Base-by-base conservation (phyloP, 163 green algal genomes). In the Chlamydomonas reinhardtii region DNA sequence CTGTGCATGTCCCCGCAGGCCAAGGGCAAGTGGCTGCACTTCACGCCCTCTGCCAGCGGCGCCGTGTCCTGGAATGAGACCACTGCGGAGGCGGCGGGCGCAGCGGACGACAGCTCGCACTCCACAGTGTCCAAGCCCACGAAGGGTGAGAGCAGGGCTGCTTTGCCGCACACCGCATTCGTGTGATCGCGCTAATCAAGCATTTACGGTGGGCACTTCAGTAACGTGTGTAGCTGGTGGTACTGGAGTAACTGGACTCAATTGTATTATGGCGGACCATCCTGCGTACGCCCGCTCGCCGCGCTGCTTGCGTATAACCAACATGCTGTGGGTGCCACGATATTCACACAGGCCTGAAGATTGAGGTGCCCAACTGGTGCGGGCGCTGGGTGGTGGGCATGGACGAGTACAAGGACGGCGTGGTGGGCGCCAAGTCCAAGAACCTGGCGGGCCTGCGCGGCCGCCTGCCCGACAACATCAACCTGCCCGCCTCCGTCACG, bases 391-490 rank as follows among this genome's bases (percentile, higher is more conserved):
- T 94, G 54, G 91, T 99, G 22, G 65, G 74, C 72, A 97, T 98
- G 95, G 92, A 97, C 61, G 94, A 96, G 73, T 99, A 97, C 88
- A 88, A 84, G 65, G 81, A 96, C 73, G 96, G 94, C 62, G 93
- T 98, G 37, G 98, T 99, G 80, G 98, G 98, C n/a, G 98, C 97
- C 83, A 99, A 99, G 94, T 97, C 92, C 74, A 96, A 97, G 69
- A 99, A 99, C 94, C 90, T 99, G 48, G 97, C 97, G 4, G 91
- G 87, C 14, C 92, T 99, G 89, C 87, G 96, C 2, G 94, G 96
- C 85, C 94, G 96, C 76, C 92, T 99, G 75, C 97, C 97, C 0
- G 88, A 95, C 35, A 95, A 88, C 86, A 96, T 99, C 83, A 85
- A 90, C 12, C 94, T 99, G 85, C 98, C 98, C 15, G 71, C 96